These are phyloP conservation scores for Omphalotus guepiniiformis DNA, from an alignment of 768 basidiomycete species.

Conservation along the genomic window DNA sequence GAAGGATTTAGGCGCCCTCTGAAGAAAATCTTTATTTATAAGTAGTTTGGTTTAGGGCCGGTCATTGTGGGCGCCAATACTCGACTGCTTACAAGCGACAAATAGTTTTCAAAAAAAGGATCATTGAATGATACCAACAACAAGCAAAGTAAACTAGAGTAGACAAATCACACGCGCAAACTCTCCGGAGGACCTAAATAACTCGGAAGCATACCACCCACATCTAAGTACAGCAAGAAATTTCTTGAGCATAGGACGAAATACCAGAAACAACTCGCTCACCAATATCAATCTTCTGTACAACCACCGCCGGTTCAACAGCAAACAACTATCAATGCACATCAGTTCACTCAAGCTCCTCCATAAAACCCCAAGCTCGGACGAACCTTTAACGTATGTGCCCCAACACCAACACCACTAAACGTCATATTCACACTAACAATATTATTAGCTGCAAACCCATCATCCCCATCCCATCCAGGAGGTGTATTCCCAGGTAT, in stretches of 20 bases:
- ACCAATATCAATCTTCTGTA: slow-evolving; percentile 63
- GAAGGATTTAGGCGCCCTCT: too few relatives aligned
- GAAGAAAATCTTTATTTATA: too few relatives aligned
- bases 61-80: too few relatives aligned
- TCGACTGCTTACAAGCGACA: too few relatives aligned
- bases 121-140: too few relatives aligned
- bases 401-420: slow-evolving; percentile 39
- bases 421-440: slow-evolving; percentile 37
- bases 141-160: too few relatives aligned
- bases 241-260: background rate
- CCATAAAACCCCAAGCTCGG: slow-evolving; percentile 1
- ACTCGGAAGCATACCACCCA: slow-evolving; percentile 49
- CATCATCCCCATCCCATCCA: slow-evolving; percentile 44
- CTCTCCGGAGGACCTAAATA: slow-evolving; percentile 67
- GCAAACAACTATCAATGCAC: slow-evolving; percentile 37
- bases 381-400: slow-evolving; percentile 55
- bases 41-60: too few relatives aligned
- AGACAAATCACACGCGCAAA: slow-evolving; percentile 22
- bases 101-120: too few relatives aligned
- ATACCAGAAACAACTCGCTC: slow-evolving; percentile 16
- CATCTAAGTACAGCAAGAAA: slow-evolving; percentile 32
- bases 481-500: slow-evolving; percentile 41
- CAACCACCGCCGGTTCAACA: slow-evolving; percentile 55
- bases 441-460: slow-evolving; percentile 52
- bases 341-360: background rate